Base-by-base conservation (phyloP, 1,139 yeast species). In the Kodamaea fungicola region DNA sequence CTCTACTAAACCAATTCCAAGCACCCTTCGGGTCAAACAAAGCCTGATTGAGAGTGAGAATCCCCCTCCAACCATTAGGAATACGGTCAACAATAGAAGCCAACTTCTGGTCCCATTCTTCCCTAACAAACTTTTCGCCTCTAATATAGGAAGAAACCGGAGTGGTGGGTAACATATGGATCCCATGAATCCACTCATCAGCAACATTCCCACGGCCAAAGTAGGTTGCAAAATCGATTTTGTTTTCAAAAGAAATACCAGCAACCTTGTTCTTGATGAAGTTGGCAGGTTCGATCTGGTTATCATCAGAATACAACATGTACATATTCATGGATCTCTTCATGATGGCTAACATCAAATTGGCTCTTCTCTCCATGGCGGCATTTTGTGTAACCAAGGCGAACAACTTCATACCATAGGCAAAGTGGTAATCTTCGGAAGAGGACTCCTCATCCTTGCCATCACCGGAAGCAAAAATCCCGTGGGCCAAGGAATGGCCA, bases 401-500 rank as follows among this genome's bases (percentile, higher is more conserved):
- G 47, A 49, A 67, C 25, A 68, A 53, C 45, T 69, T 68, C 64
- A 69, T 61, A 0, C 68, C 74, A 43, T 68, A 67, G 3, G 66
- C 69, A 45, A 64, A 67, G 43, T 70, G 73, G 42, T 67, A 68
- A 47, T 70, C 75, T 49, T 70, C 76, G 2, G 72, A 66, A 0
- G 72, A 62, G 1, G 72, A 65, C 45, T 70, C 76, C 45, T 68
- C 74, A 42, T 70, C 73, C 44, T 70, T 69, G 3, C 75, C 75
- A 47, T 70, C 75, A 2, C 71, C 71, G 28, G 67, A 59, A 10
- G 73, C 65, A 44, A 65, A 65, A 9, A 70, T 63, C 0, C 75
- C 76, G 40, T 67, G 71, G 2, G 75, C 76, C 54, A 64, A 70
- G 1, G 74, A 67, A 44, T 70, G 76, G 3, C 76, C 75, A 47